Percentiles rank a stretch among this genome's conserved stretches.
Evolutionary conservation across 345 rosid species (phyloP).

Genomic region (Murraya paniculata): DNA sequence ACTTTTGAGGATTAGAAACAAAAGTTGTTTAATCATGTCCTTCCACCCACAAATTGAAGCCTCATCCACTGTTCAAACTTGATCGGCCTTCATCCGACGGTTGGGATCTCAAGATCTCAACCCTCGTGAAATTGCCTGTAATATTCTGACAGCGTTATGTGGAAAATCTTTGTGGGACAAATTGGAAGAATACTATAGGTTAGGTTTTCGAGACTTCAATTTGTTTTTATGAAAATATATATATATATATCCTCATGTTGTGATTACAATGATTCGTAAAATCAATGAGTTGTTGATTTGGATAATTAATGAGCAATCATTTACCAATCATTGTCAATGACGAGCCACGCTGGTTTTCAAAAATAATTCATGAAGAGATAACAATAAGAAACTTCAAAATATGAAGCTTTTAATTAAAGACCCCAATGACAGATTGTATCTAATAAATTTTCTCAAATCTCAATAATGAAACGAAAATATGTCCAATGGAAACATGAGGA

Average conservation of each 20-base stretch:
- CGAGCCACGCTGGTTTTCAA: conserved; percentile 5
- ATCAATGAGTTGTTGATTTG: conserved; percentile 9
- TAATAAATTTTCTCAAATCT: no score
- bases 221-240: neutral
- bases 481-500: neutral
- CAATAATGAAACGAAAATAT: no score
- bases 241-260: neutral
- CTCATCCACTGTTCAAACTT: neutral
- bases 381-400: neutral
- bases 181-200: neutral
- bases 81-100: neutral
- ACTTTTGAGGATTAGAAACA: neutral
- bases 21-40: neutral
- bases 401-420: neutral
- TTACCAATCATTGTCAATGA: conserved; percentile 20
- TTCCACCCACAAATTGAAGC: neutral
- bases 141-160: neutral
- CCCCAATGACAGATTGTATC: conserved; percentile 12
- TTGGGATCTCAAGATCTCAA: neutral
- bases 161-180: neutral
- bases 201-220: neutral
- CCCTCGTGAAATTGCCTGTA: neutral
- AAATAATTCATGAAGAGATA: no score
- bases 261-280: neutral
- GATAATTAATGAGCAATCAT: conserved; percentile 15